These are phyloP conservation scores for Huntiella omanensis DNA, from an alignment of 2,329 filamentous ascomycete genomes.

Conservation along the genomic window DNA sequence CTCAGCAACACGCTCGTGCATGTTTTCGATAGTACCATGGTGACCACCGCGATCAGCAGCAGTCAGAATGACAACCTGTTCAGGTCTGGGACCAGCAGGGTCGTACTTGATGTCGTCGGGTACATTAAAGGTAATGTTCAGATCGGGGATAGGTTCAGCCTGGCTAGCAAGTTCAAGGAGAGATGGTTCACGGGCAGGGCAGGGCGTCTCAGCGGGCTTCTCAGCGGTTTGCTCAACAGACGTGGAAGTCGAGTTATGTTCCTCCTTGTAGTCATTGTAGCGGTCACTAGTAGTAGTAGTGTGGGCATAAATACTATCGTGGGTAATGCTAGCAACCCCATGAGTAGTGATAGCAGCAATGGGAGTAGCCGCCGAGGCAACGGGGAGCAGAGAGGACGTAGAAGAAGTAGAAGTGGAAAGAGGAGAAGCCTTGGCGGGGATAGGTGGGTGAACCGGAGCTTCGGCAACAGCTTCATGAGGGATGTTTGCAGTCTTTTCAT, in stretches of 20 bases:
- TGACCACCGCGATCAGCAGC: constrained; percentile 11
- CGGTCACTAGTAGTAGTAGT: not conserved
- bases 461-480: constrained; percentile 2
- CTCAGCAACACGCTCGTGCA: constrained; percentile 9
- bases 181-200: constrained; percentile 1
- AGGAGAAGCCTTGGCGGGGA: constrained; percentile 1
- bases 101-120: constrained; percentile 10
- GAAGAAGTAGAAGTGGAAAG: not conserved
- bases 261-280: not conserved
- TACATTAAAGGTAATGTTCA: constrained; percentile 9
- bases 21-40: constrained; percentile 9
- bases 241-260: not conserved
- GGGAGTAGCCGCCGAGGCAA: not conserved
- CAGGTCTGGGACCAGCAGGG: constrained; percentile 7
- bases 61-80: constrained; percentile 9
- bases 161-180: constrained; percentile 5
- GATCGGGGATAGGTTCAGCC: not conserved
- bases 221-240: not conserved
- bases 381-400: not conserved
- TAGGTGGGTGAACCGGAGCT: constrained; percentile 2
- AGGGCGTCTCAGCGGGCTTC: not conserved
- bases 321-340: too few relatives aligned
- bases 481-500: constrained; percentile 1
- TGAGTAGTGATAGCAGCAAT: too few relatives aligned
- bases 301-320: not conserved